phyloP scores from a whole-genome alignment of 495 filamentous ascomycete genomes.

The Xylaria venustula region DNA sequence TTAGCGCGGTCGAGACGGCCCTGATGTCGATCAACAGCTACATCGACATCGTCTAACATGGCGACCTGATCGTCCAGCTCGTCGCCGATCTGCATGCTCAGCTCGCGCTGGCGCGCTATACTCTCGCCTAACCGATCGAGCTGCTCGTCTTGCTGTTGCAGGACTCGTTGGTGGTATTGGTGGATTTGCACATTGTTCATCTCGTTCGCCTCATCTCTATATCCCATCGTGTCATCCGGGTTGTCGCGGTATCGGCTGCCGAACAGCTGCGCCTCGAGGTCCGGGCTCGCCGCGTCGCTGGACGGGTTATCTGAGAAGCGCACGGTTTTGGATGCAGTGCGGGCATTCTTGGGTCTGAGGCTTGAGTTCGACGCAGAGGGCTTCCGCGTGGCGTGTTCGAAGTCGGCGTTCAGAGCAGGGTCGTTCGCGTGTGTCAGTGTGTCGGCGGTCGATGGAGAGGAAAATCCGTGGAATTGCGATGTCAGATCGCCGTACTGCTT shows the following conservation, averaged over 20 bases:
- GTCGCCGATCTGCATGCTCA: constrained; percentile 94
- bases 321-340: constrained; percentile 67
- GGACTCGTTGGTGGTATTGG: constrained; percentile 72
- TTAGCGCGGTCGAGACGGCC: constrained; percentile 70
- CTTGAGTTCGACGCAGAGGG: constrained; percentile 41
- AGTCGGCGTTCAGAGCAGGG: constrained; percentile 62
- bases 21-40: constrained; percentile 77
- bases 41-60: constrained; percentile 86
- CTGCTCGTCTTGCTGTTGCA: constrained; percentile 87
- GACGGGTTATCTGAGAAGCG: constrained; percentile 75
- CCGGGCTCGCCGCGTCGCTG: constrained; percentile 36
- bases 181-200: constrained; percentile 86
- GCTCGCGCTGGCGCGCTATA: constrained; percentile 88
- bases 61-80: constrained; percentile 88
- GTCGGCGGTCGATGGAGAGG: constrained; percentile 44
- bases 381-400: constrained; percentile 58
- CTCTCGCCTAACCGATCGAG: constrained; percentile 81
- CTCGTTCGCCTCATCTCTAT: constrained; percentile 40
- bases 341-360: constrained; percentile 21
- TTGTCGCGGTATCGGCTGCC: constrained; percentile 55
- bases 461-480: constrained; percentile 60
- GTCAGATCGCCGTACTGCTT: constrained; percentile 59
- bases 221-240: constrained; percentile 51
- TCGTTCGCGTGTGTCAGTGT: constrained; percentile 65
- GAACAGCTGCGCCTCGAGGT: constrained; percentile 61